Evolutionary conservation across 1,284 basidiomycete genomes (phyloP), one percentile per base, ranked within the genome.

Genomic region (Ustilago nuda): DNA sequence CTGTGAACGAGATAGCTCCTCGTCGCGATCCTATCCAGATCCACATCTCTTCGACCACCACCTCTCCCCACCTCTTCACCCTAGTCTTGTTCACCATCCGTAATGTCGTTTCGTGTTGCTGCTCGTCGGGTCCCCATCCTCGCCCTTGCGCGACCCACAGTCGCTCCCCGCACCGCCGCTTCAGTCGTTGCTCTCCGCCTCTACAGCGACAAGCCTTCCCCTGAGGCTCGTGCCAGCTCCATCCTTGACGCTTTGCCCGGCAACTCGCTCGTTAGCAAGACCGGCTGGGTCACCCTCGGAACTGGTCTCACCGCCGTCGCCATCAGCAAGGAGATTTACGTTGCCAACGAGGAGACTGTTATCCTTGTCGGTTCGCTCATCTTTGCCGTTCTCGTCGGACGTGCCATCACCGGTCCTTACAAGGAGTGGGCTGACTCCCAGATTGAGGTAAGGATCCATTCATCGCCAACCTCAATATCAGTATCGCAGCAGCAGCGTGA

Each of bases 261-360:
- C 61, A 93, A 93, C 78, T 93, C 93, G 45, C 90, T 98, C 87
- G 90, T 96, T 88, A 94, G 94, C 87, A 98, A 98, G 89, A 96
- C 87, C 9, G 94, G 94, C 76, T 91, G 93, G 75, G 92, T 95
- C 84, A 89, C 97, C 84, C 91, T 98, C 73, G 94, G 94, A 84
- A 93, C 94, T 45, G 95, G 94, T 86, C 89, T 94, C 72, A 89
- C 92, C 71, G 96, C 95, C 33, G 91, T 94, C 23, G 95, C 95
- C 85, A 95, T 98, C 88, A 97, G 94, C 45, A 93, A 95, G 87
- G 96, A 99, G 88, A 91, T 98, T 66, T 98, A 98, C 87, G 96
- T 99, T 70, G 91, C 96, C 85, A 98, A 98, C 87, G 95, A 98
- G 88, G 84, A 86, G 78, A 82, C 84, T 11, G 86, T 87, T 50